These are phyloP conservation scores for Globisporangium mamillatum DNA, from an alignment of 352 stramenopile species.

Conservation along the genomic window DNA sequence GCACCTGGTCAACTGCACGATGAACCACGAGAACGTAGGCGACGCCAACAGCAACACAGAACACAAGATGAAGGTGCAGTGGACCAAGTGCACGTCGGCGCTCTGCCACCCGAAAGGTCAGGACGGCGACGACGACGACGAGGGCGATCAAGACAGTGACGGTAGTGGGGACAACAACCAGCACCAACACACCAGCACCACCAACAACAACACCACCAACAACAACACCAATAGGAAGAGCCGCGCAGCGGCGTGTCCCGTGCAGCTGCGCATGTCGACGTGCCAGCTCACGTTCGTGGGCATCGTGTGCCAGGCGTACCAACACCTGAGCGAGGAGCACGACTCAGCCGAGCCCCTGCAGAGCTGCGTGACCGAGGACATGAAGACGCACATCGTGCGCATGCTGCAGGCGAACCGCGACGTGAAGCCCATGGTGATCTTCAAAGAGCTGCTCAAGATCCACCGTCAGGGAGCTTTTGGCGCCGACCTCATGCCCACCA, in stretches of 20 bases:
- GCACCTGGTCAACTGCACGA: slow-evolving; percentile 79
- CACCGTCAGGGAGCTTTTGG: slow-evolving; percentile 56
- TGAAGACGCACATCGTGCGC: slow-evolving; percentile 68
- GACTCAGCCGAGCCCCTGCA: slow-evolving; percentile 72
- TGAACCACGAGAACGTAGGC: slow-evolving; percentile 63
- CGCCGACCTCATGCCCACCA: slow-evolving; percentile 77
- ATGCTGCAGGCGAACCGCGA: slow-evolving; percentile 65
- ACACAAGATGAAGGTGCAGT: slow-evolving; percentile 86
- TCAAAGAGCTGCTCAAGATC: slow-evolving; percentile 59
- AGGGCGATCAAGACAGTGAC: slow-evolving; percentile 19
- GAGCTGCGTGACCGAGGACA: slow-evolving; percentile 69
- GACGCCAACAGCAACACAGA: slow-evolving; percentile 43
- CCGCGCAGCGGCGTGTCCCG: slow-evolving; percentile 37
- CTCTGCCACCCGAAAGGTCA: slow-evolving; percentile 68
- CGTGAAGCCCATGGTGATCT: slow-evolving; percentile 76
- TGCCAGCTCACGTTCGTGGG: slow-evolving; percentile 73
- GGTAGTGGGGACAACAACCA: background rate
- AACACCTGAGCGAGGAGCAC: slow-evolving; percentile 74
- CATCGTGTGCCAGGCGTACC: slow-evolving; percentile 72
- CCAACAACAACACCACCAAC: background rate
- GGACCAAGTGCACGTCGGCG: slow-evolving; percentile 79
- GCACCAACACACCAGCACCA: slow-evolving; percentile 11
- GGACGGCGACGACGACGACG: slow-evolving; percentile 11
- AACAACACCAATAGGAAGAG: slow-evolving; percentile 20
- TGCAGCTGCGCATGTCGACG: slow-evolving; percentile 80